These are phyloP conservation scores for Moricandia moricandioides DNA, from an alignment of 345 rosid genomes.

Conservation along the genomic window DNA sequence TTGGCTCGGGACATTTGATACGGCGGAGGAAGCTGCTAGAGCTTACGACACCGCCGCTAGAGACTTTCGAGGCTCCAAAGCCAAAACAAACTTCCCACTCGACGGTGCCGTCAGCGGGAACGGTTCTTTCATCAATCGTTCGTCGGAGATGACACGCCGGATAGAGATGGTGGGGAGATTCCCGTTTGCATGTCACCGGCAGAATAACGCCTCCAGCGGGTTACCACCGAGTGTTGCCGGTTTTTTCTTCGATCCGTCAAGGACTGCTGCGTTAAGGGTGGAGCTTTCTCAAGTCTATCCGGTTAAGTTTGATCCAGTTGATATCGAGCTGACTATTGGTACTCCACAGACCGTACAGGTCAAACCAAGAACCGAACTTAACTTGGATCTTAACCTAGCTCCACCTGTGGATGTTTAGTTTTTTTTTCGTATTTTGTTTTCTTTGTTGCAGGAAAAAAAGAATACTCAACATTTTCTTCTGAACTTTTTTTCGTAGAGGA, in stretches of 20 bases:
- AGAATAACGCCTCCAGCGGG: conserved; percentile 11
- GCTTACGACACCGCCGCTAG: conserved; percentile 68
- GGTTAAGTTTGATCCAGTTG: conserved; percentile 45
- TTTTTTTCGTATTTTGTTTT: not conserved
- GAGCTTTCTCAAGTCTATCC: conserved; percentile 43
- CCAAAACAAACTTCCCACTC: conserved; percentile 65
- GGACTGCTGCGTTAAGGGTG: conserved; percentile 38
- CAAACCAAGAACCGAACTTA: conserved; percentile 40
- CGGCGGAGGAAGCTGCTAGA: conserved; percentile 66
- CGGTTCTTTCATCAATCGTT: conserved; percentile 37
- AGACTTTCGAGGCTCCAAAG: conserved; percentile 62
- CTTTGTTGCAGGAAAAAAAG: not conserved
- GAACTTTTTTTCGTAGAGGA: not conserved
- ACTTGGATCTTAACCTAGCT: conserved; percentile 68
- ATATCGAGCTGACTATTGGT: conserved; percentile 30
- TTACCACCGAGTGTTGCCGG: conserved; percentile 37
- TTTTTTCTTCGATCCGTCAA: conserved; percentile 36
- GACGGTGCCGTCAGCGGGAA: conserved; percentile 22
- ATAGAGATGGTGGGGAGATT: conserved; percentile 37
- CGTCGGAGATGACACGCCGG: conserved; percentile 33
- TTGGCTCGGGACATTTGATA: conserved; percentile 74
- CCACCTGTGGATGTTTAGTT: conserved; percentile 62
- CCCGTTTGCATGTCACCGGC: conserved; percentile 50
- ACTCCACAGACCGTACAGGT: conserved; percentile 31
- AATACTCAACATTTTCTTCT: not conserved